Conservation (phyloP, 75 land plant species). For the Selaginella tamariscina region DNA sequence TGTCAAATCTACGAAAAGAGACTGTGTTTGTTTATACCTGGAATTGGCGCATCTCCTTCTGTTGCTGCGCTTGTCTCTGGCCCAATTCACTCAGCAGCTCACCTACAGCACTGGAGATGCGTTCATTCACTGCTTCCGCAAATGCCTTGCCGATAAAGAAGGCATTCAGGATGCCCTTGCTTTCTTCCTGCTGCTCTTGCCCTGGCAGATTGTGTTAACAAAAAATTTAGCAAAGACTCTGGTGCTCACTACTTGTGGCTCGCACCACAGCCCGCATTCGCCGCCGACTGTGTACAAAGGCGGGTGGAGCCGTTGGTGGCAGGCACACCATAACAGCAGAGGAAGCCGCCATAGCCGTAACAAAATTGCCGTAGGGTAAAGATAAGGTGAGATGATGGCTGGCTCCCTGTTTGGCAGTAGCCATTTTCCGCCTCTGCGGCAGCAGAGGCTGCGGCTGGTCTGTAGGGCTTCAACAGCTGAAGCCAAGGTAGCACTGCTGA, state of each 20-base stretch:
- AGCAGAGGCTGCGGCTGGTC: no score
- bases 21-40: slow-evolving; percentile 64
- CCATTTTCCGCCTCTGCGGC: neutral
- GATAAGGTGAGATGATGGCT: neutral
- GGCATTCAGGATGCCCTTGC: slow-evolving; percentile 69
- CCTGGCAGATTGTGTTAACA: neutral
- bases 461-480: neutral
- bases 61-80: slow-evolving; percentile 84
- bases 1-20: no score
- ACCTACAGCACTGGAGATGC: slow-evolving; percentile 65
- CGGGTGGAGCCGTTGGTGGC: neutral
- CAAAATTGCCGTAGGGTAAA: neutral
- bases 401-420: neutral
- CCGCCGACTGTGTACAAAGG: no score
- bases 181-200: slow-evolving; percentile 26
- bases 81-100: slow-evolving; percentile 80
- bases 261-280: no score
- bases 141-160: slow-evolving; percentile 94
- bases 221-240: no score
- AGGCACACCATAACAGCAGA: neutral
- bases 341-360: neutral
- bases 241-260: no score
- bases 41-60: slow-evolving; percentile 63
- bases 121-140: slow-evolving; percentile 76
- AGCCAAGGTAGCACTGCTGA: neutral